Evolutionary conservation across 2,329 filamentous ascomycete genomes (phyloP).

Genomic region (Phyllosticta capitalensis): DNA sequence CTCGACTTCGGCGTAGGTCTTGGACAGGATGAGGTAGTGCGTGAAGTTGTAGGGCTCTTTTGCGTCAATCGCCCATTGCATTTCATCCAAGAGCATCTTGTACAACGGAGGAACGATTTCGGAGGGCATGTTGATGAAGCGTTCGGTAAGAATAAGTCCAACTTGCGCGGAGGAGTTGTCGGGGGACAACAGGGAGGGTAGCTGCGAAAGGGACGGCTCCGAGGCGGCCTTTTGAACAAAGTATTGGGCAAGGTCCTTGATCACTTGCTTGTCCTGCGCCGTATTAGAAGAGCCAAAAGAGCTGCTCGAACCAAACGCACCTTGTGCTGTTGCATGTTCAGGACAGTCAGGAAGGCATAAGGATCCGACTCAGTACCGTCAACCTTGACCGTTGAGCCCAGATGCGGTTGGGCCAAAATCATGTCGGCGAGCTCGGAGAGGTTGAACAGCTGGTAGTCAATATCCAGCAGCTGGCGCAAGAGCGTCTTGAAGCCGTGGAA

Average conservation of each 20-base stretch:
- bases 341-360: slow-evolving; percentile 80
- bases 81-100: slow-evolving; percentile 85
- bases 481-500: slow-evolving; percentile 92
- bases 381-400: slow-evolving; percentile 95
- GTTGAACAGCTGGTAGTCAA: slow-evolving; percentile 77
- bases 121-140: slow-evolving; percentile 92
- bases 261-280: slow-evolving; percentile 53
- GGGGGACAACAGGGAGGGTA: slow-evolving; percentile 29
- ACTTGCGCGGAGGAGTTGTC: slow-evolving; percentile 43
- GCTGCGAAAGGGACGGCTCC: slow-evolving; percentile 45
- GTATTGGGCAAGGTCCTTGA: slow-evolving; percentile 65
- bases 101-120: slow-evolving; percentile 92
- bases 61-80: slow-evolving; percentile 78
- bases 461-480: slow-evolving; percentile 83
- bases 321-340: slow-evolving; percentile 71
- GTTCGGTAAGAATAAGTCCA: slow-evolving; percentile 81
- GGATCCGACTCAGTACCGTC: slow-evolving; percentile 88
- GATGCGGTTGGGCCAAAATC: slow-evolving; percentile 73
- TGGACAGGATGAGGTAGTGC: slow-evolving; percentile 85
- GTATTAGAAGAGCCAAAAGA: neutral
- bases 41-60: slow-evolving; percentile 88
- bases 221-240: slow-evolving; percentile 46
- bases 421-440: slow-evolving; percentile 78
- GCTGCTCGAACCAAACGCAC: slow-evolving; percentile 22
- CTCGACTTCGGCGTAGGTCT: slow-evolving; percentile 82